Percentiles rank a stretch among this genome's conserved stretches.
Evolutionary conservation across 768 basidiomycete genomes (phyloP).

Genomic region (Sarcodon sp.): DNA sequence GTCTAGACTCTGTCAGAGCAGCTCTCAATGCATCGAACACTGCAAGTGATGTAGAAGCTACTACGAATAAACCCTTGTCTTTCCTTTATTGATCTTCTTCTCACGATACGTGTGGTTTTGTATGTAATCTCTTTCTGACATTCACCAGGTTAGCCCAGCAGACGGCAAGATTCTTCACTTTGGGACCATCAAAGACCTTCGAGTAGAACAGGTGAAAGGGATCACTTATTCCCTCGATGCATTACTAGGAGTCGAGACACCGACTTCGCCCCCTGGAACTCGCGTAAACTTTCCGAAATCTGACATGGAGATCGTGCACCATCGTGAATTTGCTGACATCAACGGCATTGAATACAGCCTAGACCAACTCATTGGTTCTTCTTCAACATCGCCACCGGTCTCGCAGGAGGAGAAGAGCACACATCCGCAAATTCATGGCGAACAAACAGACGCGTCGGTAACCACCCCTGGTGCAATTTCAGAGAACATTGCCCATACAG

Average conservation of each 20-base stretch:
- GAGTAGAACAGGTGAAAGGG: conserved; percentile 95
- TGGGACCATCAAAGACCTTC: conserved; percentile 64
- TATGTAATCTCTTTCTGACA: neutral
- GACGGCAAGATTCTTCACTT: conserved; percentile 91
- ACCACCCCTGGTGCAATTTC: conserved; percentile 37
- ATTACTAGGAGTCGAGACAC: conserved; percentile 65
- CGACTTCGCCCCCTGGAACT: conserved; percentile 26
- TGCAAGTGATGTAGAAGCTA: no score
- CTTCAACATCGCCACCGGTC: conserved; percentile 28
- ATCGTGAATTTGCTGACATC: conserved; percentile 88
- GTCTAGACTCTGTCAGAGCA: neutral
- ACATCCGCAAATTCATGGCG: conserved; percentile 44
- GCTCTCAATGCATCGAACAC: no score
- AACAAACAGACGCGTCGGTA: conserved; percentile 66
- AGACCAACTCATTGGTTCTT: conserved; percentile 70
- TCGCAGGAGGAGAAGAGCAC: conserved; percentile 18
- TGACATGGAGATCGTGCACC: conserved; percentile 57
- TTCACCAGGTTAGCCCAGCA: conserved; percentile 73
- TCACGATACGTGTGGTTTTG: neutral
- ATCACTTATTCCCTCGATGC: conserved; percentile 95
- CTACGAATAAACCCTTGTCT: neutral
- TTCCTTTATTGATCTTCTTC: neutral
- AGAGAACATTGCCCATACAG: conserved; percentile 52
- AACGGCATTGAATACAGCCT: conserved; percentile 96
- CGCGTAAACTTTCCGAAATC: conserved; percentile 28